Percentiles rank a stretch among this genome's conserved stretches.
Conservation (phyloP, 169 alveolate species). For the Babesia sp. region DNA sequence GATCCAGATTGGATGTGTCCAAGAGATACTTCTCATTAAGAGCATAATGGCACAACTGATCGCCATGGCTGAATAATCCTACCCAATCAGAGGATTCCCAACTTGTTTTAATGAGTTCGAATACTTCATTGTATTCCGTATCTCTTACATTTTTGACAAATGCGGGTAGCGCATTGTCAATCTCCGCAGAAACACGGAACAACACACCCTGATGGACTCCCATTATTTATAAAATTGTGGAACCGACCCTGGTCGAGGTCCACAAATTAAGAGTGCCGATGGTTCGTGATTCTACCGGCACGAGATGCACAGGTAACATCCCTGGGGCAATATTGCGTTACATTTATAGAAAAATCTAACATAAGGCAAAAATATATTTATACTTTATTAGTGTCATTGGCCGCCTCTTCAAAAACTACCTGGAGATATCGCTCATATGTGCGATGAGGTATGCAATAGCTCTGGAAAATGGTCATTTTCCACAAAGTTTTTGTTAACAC, state of each 20-base stretch:
- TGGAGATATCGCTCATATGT: too few species aligned
- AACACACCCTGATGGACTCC: slow-evolving; percentile 14
- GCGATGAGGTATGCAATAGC: too few species aligned
- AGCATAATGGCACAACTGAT: slow-evolving; percentile 30
- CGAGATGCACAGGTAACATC: background rate
- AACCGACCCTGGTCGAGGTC: background rate
- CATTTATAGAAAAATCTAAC: too few species aligned
- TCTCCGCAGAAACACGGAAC: slow-evolving; percentile 41
- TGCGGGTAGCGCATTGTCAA: slow-evolving; percentile 54
- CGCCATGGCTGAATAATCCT: slow-evolving; percentile 13
- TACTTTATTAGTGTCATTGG: background rate
- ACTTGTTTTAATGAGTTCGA: slow-evolving; percentile 6
- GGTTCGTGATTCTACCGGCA: background rate
- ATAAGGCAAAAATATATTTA: too few species aligned
- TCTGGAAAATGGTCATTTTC: too few species aligned
- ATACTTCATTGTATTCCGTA: slow-evolving; percentile 18
- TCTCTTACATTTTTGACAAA: slow-evolving; percentile 25
- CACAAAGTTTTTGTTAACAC: too few species aligned
- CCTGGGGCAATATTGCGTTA: background rate
- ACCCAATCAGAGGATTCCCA: slow-evolving; percentile 33
- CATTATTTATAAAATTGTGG: slow-evolving; percentile 1
- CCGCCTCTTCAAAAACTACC: too few species aligned
- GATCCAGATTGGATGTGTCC: slow-evolving; percentile 15
- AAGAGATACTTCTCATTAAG: slow-evolving; percentile 20
- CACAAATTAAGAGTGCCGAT: background rate